Base-by-base conservation (phyloP, 805 yeast genomes). In the Nakazawaea ernobii region DNA sequence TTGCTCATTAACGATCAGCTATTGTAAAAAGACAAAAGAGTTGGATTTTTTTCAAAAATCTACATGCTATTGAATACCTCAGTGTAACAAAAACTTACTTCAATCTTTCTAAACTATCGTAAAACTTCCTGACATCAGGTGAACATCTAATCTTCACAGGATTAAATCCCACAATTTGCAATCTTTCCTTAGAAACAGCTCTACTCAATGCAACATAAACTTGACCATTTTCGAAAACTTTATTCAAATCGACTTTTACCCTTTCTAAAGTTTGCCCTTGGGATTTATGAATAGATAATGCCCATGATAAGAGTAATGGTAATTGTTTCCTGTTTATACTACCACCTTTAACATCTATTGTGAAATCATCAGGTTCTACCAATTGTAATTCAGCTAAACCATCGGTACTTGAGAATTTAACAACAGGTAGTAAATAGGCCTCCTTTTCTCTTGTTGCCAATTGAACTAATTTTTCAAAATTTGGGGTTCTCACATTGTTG, bases 161-260 rank as follows among this genome's bases (percentile, higher is more conserved):
- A 49, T 78, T 72, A 57, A 86, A 86, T 53, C 86, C 85, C 30
- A 72, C 61, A 30, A 86, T 78, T 59, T 86, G 89, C 17, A 86
- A 63, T 17, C 74, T 70, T 1, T 82, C 84, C 52, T 81, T 77
- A 30, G 80, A 77, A 0, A 79, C 82, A 7, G 94, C 94, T 70
- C 95, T 74, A 39, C 90, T 83, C 43, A 86, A 65, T 0, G 95
- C 94, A 32, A 86, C 94, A 57, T 86, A 86, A 4, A 84, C 89
- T 56, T 86, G 95, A 17, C 95, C 95, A 46, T 79, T 84, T 60
- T 86, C 95, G 55, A 86, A 86, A 26, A 80, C 75, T 52, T 71
- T 76, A 26, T 75, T 69, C 42, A 86, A 62, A 57, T 86, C 91
- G 10, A 86, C 88, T 52, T 77, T 79, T 3, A 86, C 81, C 52